A percentile compares a stretch with the other conserved stretches of the same genome.
These are phyloP conservation scores for Boletus sp. DNA, from an alignment of 768 basidiomycete species.

Conservation along the genomic window DNA sequence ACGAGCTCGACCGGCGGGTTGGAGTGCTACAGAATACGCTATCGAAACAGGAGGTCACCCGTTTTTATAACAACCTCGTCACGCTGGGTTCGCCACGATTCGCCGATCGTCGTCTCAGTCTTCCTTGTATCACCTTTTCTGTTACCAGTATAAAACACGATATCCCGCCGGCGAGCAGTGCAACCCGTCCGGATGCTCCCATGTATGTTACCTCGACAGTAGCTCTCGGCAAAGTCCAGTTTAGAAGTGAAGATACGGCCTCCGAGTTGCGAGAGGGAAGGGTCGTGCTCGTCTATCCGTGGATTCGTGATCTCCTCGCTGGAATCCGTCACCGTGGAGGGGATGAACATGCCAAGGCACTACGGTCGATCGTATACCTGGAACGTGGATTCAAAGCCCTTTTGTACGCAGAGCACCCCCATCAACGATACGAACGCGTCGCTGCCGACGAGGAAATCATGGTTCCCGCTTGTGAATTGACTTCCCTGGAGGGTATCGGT, in stretches of 20 bases:
- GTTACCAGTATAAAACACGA: neutral
- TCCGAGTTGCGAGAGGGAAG: neutral
- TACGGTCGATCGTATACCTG: too few species aligned
- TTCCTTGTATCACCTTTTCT: constrained; percentile 13
- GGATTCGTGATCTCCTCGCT: constrained; percentile 8
- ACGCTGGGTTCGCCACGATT: neutral
- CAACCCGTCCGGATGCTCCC: neutral
- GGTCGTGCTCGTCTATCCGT: constrained; percentile 9
- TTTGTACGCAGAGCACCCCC: too few species aligned
- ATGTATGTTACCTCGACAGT: neutral
- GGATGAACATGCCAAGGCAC: too few species aligned
- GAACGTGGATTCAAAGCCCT: too few species aligned
- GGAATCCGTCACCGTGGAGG: too few species aligned
- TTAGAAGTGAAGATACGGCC: neutral
- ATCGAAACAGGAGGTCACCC: neutral
- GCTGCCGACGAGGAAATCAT: too few species aligned
- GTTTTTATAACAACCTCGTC: neutral
- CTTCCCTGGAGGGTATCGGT: too few species aligned
- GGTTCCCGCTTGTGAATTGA: too few species aligned
- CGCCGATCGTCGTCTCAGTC: constrained; percentile 3
- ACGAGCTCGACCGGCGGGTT: neutral
- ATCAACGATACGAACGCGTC: too few species aligned
- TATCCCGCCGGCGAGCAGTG: too few species aligned
- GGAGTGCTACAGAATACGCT: neutral
- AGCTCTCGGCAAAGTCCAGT: constrained; percentile 1